phyloP scores from a whole-genome alignment of 805 yeast genomes.

The Lipomyces lipofer region DNA sequence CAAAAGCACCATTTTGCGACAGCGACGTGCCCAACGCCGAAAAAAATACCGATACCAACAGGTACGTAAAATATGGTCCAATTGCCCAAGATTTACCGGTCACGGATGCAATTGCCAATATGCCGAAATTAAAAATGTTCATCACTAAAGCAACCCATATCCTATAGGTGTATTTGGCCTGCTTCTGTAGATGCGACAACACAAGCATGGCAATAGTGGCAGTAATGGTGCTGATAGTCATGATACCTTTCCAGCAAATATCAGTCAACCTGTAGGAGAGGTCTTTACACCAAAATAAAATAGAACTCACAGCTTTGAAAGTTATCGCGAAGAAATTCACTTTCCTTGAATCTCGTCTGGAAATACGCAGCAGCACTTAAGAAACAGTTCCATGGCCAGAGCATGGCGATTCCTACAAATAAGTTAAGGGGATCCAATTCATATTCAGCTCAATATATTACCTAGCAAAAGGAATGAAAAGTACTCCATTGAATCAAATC shows the following conservation, averaged over 20 bases:
- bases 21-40: conserved; percentile 63
- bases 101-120: conserved; percentile 29
- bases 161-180: conserved; percentile 29
- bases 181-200: conserved; percentile 17
- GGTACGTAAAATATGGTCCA: conserved; percentile 45
- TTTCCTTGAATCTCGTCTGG: conserved; percentile 55
- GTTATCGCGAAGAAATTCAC: conserved; percentile 44
- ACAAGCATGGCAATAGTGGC: conserved; percentile 35
- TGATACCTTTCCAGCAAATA: neutral
- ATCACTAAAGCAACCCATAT: conserved; percentile 27
- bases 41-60: conserved; percentile 62
- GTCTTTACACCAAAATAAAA: conserved; percentile 29
- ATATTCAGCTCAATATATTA: neutral
- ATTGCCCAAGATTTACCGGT: conserved; percentile 22
- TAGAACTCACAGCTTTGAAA: conserved; percentile 45
- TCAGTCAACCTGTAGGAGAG: conserved; percentile 10
- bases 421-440: neutral
- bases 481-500: conserved; percentile 10
- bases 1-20: conserved; percentile 89
- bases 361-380: conserved; percentile 84
- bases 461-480: conserved; percentile 21
- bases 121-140: conserved; percentile 20
- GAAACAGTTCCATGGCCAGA: conserved; percentile 98
- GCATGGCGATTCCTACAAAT: conserved; percentile 35
- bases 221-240: conserved; percentile 39